Percentiles rank a stretch among this genome's conserved stretches.
phyloP scores from a whole-genome alignment of 345 rosid genomes.

The Limnanthes douglasii region DNA sequence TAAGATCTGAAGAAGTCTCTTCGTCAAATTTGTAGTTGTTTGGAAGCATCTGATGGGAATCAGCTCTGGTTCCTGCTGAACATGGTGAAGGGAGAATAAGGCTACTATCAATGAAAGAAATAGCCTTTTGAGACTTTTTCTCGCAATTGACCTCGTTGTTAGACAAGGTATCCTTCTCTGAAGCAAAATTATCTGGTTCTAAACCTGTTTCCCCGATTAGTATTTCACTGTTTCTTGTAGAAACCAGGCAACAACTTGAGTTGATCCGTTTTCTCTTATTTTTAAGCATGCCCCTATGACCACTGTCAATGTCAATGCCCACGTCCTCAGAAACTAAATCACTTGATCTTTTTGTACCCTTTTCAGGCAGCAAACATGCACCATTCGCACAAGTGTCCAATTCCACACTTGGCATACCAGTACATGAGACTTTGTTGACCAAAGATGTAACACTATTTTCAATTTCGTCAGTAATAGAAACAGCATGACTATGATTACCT shows the following conservation, averaged over 20 bases:
- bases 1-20: constrained; percentile 6
- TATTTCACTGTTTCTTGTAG: constrained; percentile 16
- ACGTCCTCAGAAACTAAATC: constrained; percentile 13
- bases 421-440: constrained; percentile 8
- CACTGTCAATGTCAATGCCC: constrained; percentile 6
- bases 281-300: constrained; percentile 8
- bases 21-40: constrained; percentile 5
- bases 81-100: constrained; percentile 2
- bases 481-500: constrained; percentile 7
- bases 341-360: constrained; percentile 12
- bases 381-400: constrained; percentile 14
- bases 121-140: constrained; percentile 1
- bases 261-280: constrained; percentile 18
- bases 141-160: constrained; percentile 10
- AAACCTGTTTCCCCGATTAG: constrained; percentile 12
- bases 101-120: constrained; percentile 1
- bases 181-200: constrained; percentile 11
- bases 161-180: constrained; percentile 9
- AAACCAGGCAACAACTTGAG: constrained; percentile 12
- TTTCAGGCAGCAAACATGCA: constrained; percentile 8
- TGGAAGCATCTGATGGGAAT: constrained; percentile 3
- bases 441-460: constrained; percentile 11
- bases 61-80: constrained; percentile 8
- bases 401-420: constrained; percentile 11
- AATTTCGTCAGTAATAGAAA: constrained; percentile 8